Conservation (phyloP, 306 rosid species). For the Castanea sativa region DNA sequence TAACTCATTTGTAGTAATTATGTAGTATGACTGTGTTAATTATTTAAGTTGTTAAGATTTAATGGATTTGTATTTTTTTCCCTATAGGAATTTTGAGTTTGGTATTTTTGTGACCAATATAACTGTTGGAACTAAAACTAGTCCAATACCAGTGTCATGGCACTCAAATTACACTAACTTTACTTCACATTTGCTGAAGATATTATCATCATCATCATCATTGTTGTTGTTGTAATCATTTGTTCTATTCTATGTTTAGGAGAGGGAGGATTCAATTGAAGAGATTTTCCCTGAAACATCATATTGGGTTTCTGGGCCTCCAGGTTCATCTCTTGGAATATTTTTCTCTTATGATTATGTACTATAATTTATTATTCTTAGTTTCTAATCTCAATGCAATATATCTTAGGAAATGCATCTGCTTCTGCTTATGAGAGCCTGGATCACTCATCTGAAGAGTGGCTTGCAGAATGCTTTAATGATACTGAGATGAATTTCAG, state of each 20-base stretch:
- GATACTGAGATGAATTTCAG: constrained; percentile 61
- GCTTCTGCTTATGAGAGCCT: constrained; percentile 50
- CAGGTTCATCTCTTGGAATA: constrained; percentile 51
- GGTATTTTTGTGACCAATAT: not conserved
- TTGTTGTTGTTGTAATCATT: constrained; percentile 6
- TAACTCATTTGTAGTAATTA: not conserved
- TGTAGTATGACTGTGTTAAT: not conserved
- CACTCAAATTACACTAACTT: constrained; percentile 11
- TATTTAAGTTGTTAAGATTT: too few relatives aligned
- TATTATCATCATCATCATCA: not conserved
- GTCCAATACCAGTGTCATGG: not conserved
- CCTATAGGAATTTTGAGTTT: not conserved
- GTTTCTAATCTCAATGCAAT: constrained; percentile 17
- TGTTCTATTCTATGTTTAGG: constrained; percentile 44
- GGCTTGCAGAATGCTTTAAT: constrained; percentile 78
- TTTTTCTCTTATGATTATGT: constrained; percentile 1
- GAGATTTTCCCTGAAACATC: constrained; percentile 41
- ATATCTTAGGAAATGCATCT: constrained; percentile 48
- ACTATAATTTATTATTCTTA: not conserved
- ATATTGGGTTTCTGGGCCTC: constrained; percentile 44
- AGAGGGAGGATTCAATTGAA: constrained; percentile 39
- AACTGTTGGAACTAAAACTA: not conserved
- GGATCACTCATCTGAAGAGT: constrained; percentile 59
- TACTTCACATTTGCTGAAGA: not conserved
- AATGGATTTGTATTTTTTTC: not conserved